Evolutionary conservation across 495 filamentous ascomycete genomes (phyloP).

Genomic region (Aspergillus funiculosus): DNA sequence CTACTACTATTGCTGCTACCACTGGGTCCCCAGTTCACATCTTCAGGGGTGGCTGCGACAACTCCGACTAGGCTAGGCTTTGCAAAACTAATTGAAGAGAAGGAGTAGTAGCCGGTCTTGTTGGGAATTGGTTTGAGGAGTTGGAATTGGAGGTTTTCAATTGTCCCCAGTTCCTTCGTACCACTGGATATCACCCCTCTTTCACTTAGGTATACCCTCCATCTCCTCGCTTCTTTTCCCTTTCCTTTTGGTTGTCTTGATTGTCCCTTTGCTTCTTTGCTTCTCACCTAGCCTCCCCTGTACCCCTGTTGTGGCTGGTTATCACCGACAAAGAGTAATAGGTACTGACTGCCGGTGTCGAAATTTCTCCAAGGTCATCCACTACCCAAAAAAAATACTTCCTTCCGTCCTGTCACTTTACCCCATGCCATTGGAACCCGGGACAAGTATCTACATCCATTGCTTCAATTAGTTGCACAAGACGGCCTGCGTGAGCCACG

Average conservation of each 20-base stretch:
- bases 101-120: conserved; percentile 3
- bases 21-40: no score
- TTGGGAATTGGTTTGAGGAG: conserved; percentile 7
- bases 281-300: background rate
- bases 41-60: conserved; percentile 17
- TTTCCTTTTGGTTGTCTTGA: conserved; percentile 7
- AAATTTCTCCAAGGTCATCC: conserved; percentile 3
- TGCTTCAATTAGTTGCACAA: background rate
- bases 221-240: background rate
- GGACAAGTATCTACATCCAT: background rate
- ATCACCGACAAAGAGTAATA: conserved; percentile 2
- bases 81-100: no score
- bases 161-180: conserved; percentile 1
- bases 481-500: conserved; percentile 5
- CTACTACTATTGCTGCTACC: background rate
- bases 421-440: conserved; percentile 10
- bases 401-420: background rate
- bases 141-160: background rate
- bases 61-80: conserved; percentile 1
- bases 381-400: no score
- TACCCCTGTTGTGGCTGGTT: conserved; percentile 3
- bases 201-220: no score
- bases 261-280: background rate
- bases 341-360: conserved; percentile 10
- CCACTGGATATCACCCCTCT: background rate